Conservation (phyloP, 1,139 yeast species). For the Diutina ranongensis region DNA sequence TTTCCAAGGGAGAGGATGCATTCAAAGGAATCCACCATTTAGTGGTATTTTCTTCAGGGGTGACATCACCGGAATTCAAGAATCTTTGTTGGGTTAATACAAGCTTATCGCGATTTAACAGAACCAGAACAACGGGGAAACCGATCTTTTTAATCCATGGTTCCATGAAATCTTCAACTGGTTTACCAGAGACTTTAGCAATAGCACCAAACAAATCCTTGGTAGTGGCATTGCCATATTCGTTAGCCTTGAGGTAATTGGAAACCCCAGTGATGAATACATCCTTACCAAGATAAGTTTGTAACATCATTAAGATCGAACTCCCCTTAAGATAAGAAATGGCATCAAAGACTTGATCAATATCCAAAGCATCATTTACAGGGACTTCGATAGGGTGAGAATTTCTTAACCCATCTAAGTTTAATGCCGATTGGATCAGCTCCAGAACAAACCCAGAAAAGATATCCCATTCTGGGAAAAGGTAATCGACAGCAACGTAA, state of each 20-base stretch:
- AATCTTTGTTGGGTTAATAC: slow-evolving; percentile 42
- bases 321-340: slow-evolving; percentile 20
- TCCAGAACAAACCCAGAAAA: slow-evolving; percentile 43
- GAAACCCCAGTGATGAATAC: slow-evolving; percentile 19
- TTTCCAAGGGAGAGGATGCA: slow-evolving; percentile 7
- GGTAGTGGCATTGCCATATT: slow-evolving; percentile 19
- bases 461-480: slow-evolving; percentile 48
- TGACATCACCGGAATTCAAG: slow-evolving; percentile 43
- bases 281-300: slow-evolving; percentile 17
- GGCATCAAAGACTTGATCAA: slow-evolving; percentile 43
- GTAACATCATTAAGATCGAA: slow-evolving; percentile 18
- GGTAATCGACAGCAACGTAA: slow-evolving; percentile 37
- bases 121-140: slow-evolving; percentile 16
- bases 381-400: slow-evolving; percentile 54
- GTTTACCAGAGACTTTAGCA: slow-evolving; percentile 15
- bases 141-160: slow-evolving; percentile 20
- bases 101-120: slow-evolving; percentile 14
- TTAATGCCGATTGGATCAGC: slow-evolving; percentile 39
- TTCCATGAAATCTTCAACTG: slow-evolving; percentile 17
- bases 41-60: slow-evolving; percentile 24
- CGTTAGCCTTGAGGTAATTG: slow-evolving; percentile 16
- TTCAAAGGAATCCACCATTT: slow-evolving; percentile 69
- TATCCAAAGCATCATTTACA: slow-evolving; percentile 40
- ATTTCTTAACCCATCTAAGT: slow-evolving; percentile 39
- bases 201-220: slow-evolving; percentile 18